Conservation (phyloP, 2,329 filamentous ascomycete species). For the Fusarium continuum region DNA sequence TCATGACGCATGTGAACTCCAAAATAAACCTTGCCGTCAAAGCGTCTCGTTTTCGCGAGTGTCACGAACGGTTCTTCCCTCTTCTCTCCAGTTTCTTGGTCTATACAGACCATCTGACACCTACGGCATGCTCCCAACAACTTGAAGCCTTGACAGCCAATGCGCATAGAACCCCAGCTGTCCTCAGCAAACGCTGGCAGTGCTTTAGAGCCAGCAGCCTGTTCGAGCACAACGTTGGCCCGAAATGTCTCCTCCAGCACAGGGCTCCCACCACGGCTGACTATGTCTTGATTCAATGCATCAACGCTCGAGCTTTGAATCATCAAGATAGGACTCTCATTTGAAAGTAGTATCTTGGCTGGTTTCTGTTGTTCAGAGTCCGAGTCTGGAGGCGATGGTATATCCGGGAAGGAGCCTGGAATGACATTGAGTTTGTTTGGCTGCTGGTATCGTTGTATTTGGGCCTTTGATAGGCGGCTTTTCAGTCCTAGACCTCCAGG, state of each 20-base stretch:
- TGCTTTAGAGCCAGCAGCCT: slow-evolving; percentile 52
- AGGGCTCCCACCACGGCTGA: slow-evolving; percentile 65
- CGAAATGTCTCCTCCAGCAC: slow-evolving; percentile 82
- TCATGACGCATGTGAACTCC: slow-evolving; percentile 78
- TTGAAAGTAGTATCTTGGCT: slow-evolving; percentile 79
- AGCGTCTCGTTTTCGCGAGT: slow-evolving; percentile 83
- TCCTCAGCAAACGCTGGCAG: slow-evolving; percentile 80
- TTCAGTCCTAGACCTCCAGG: slow-evolving; percentile 67
- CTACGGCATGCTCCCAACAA: slow-evolving; percentile 85
- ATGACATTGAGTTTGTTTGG: slow-evolving; percentile 44
- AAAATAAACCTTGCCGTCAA: slow-evolving; percentile 88
- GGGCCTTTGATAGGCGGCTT: slow-evolving; percentile 76
- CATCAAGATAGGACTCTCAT: slow-evolving; percentile 91
- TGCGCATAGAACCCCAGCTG: slow-evolving; percentile 72
- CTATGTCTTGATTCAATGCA: slow-evolving; percentile 78
- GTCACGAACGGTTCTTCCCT: slow-evolving; percentile 89
- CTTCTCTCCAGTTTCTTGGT: slow-evolving; percentile 81
- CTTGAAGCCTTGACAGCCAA: slow-evolving; percentile 72
- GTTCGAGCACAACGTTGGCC: slow-evolving; percentile 80
- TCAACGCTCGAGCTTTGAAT: slow-evolving; percentile 84
- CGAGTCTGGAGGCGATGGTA: slow-evolving; percentile 66
- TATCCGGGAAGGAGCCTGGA: slow-evolving; percentile 64
- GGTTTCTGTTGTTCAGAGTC: slow-evolving; percentile 55
- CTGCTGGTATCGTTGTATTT: slow-evolving; percentile 68
- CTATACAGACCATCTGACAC: slow-evolving; percentile 96